These are phyloP conservation scores for Cladosporium sp. DNA, from an alignment of 2,329 filamentous ascomycete genomes.

Conservation along the genomic window DNA sequence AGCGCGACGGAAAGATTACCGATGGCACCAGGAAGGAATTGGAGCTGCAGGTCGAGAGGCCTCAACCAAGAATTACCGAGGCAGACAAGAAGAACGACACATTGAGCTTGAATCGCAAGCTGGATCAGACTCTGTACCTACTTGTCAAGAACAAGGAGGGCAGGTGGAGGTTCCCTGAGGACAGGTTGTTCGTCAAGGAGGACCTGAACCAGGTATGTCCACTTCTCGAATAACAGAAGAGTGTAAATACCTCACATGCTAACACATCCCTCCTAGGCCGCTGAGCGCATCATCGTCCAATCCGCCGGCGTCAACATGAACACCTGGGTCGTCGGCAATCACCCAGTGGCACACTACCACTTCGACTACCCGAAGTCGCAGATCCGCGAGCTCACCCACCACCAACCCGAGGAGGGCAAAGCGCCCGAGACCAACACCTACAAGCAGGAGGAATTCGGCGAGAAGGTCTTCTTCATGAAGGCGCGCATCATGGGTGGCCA, in stretches of 20 bases:
- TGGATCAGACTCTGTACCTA: conserved; percentile 82
- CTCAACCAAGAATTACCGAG: conserved; percentile 66
- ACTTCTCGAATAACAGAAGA: neutral
- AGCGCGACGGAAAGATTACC: conserved; percentile 36
- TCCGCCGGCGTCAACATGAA: conserved; percentile 94
- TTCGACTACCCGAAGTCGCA: conserved; percentile 46
- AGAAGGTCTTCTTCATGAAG: conserved; percentile 95
- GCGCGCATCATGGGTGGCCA: conserved; percentile 96
- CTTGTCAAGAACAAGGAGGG: conserved; percentile 70
- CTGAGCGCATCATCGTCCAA: conserved; percentile 70
- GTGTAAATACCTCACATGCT: conserved; percentile 16
- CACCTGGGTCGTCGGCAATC: conserved; percentile 92
- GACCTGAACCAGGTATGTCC: conserved; percentile 73
- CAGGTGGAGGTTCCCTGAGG: conserved; percentile 78
- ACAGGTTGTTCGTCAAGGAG: conserved; percentile 65
- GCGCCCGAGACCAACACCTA: conserved; percentile 22
- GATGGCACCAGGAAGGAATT: conserved; percentile 22
- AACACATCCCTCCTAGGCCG: conserved; percentile 55
- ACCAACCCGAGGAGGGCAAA: conserved; percentile 3
- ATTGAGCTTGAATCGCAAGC: conserved; percentile 70
- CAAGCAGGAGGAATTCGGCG: conserved; percentile 50
- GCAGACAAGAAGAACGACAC: conserved; percentile 73
- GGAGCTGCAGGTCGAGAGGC: conserved; percentile 56
- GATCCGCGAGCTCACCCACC: conserved; percentile 12
- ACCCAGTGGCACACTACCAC: conserved; percentile 77